Percentiles rank a stretch among this genome's conserved stretches.
phyloP scores from a whole-genome alignment of 2,329 filamentous ascomycete genomes.

The Nannizziopsis barbatae region DNA sequence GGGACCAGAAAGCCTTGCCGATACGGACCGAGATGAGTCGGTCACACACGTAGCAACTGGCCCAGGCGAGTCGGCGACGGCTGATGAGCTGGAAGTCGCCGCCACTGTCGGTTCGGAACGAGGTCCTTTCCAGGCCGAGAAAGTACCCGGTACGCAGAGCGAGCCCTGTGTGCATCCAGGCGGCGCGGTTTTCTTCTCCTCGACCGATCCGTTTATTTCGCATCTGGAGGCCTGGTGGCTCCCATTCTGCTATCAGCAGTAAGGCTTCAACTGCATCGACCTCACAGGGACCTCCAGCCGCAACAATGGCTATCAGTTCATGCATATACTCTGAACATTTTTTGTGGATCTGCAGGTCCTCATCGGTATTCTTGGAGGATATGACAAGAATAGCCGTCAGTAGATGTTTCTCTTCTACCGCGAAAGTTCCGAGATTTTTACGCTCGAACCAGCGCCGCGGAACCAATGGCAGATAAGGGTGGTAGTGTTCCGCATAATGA shows the following conservation, averaged over 20 bases:
- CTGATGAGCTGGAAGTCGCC: conserved; percentile 50
- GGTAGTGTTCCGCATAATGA: conserved; percentile 55
- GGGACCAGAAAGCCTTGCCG: conserved; percentile 62
- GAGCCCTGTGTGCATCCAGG: conserved; percentile 66
- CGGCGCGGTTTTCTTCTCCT: conserved; percentile 62
- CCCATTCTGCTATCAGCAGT: conserved; percentile 61
- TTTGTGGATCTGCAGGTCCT: conserved; percentile 53
- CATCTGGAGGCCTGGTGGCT: conserved; percentile 52
- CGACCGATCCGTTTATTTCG: conserved; percentile 53
- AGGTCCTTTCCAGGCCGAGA: conserved; percentile 57
- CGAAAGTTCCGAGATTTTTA: conserved; percentile 44
- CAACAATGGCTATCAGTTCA: conserved; percentile 53
- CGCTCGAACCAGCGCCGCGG: conserved; percentile 49
- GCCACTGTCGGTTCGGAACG: conserved; percentile 50
- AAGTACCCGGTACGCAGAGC: conserved; percentile 60
- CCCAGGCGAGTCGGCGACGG: conserved; percentile 58
- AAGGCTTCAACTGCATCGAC: conserved; percentile 62
- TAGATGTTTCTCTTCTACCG: conserved; percentile 53
- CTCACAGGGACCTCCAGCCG: conserved; percentile 54
- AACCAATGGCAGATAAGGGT: conserved; percentile 59
- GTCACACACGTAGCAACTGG: conserved; percentile 56
- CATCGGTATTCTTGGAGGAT: conserved; percentile 57
- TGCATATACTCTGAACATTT: conserved; percentile 61
- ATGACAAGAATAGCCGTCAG: conserved; percentile 61
- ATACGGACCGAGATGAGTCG: conserved; percentile 59